Evolutionary conservation across 495 filamentous ascomycete genomes (phyloP), one percentile per base, ranked within the genome.

Genomic region (Neurospora cerealis): DNA sequence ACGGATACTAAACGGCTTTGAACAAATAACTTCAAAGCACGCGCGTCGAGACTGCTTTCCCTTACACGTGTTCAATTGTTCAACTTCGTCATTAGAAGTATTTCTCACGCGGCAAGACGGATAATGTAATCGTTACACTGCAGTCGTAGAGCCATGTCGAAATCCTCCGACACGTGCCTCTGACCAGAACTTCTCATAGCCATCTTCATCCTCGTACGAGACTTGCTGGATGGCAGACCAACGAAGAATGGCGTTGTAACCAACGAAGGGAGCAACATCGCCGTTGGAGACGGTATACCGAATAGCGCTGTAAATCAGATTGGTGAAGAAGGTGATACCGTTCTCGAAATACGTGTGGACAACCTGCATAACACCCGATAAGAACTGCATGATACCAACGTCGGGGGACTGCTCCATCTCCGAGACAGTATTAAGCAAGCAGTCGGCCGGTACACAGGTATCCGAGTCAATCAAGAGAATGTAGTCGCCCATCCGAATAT

Each of bases 361-460:
- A 28, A 28, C 24, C 24, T 28, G 24, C 24, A 28, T 28, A 28
- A 28, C 24, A 28, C 2, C 24, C 24, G 24, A 28, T 28, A 2
- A 28, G 24, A 28, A 28, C 24, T 28, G 24, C 24, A 28, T 28
- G 24, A 28, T 28, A 28, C 24, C 2, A 28, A 92, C 90, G 80
- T 92, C 87, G 5, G 90, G 90, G n/a, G 88, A 91, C 70, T 87
- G 87, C 77, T 92, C 89, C 90, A 92, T 91, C 78, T 92, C 90
- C 48, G 86, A 88, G 13, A 88, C 88, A 62, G 89, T 90, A 80
- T 93, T 89, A 6, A 93, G 80, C 40, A 93, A 83, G 77, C 90
- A 93, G 77, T 92, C 91, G 2, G 82, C 76, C 19, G 86, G 86
- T 10, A 93, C 89, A 79, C 91, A 88, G 37, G 91, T 93, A 79